These are phyloP conservation scores for Grosmannia penicillata DNA, from an alignment of 2,329 filamentous ascomycete genomes.

Conservation along the genomic window DNA sequence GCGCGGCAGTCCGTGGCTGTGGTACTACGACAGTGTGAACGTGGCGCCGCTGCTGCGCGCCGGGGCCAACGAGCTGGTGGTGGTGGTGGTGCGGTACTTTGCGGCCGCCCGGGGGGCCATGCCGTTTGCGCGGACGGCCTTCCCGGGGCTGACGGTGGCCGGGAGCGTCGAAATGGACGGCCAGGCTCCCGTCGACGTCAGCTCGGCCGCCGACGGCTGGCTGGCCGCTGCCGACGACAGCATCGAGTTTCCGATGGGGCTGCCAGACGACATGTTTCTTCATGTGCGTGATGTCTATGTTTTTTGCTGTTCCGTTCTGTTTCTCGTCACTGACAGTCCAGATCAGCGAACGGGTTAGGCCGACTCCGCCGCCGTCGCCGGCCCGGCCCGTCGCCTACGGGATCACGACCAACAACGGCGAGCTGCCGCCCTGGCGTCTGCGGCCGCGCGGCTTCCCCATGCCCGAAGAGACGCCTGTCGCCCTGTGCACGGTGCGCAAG, in stretches of 20 bases:
- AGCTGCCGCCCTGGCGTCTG: conserved; percentile 23
- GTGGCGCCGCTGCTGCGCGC: conserved; percentile 13
- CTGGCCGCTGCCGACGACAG: conserved; percentile 12
- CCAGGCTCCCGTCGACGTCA: neutral
- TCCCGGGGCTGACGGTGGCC: conserved; percentile 15
- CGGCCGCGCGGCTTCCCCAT: conserved; percentile 21
- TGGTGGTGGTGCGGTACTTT: conserved; percentile 17
- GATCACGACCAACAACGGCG: conserved; percentile 21
- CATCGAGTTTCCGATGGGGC: conserved; percentile 14
- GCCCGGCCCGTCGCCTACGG: conserved; percentile 14
- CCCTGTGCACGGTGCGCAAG: conserved; percentile 12
- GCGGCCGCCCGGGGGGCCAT: conserved; percentile 14
- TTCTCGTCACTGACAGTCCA: neutral
- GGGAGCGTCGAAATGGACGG: conserved; percentile 8
- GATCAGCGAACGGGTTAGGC: conserved; percentile 13
- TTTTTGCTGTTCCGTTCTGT: no score
- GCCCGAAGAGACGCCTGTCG: conserved; percentile 14
- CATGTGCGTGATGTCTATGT: conserved; percentile 17
- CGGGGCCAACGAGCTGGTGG: conserved; percentile 14
- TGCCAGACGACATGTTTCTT: conserved; percentile 23
- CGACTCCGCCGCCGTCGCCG: neutral
- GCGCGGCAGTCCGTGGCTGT: conserved; percentile 18
- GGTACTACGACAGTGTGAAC: conserved; percentile 19
- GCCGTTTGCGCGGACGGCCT: conserved; percentile 16
- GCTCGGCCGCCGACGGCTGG: conserved; percentile 11